Conservation (phyloP, 1,284 basidiomycete species). For the Rhodotorula sp. region DNA sequence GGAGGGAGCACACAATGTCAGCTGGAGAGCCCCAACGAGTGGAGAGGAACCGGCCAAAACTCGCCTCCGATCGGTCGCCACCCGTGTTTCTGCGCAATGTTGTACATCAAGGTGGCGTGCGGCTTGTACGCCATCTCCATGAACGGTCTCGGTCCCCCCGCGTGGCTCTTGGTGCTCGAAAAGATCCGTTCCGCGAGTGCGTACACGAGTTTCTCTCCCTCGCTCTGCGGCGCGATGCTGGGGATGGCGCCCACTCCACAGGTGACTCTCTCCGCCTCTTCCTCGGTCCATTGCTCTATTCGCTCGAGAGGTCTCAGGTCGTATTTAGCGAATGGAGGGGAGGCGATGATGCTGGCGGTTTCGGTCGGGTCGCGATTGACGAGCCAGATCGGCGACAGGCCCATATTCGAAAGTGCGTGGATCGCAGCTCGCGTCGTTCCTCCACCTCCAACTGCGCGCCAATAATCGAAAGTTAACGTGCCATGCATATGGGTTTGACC, state of each 20-base stretch:
- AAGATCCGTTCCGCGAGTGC: slow-evolving; percentile 44
- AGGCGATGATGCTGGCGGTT: slow-evolving; percentile 54
- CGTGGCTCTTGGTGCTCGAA: slow-evolving; percentile 18
- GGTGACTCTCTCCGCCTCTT: slow-evolving; percentile 8
- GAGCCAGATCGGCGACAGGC: slow-evolving; percentile 68
- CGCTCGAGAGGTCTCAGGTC: slow-evolving; percentile 24
- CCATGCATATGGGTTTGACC: too few relatives aligned
- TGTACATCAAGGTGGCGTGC: slow-evolving; percentile 43
- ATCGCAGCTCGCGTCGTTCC: slow-evolving; percentile 89
- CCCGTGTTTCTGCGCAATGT: slow-evolving; percentile 32
- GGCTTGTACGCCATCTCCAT: slow-evolving; percentile 50
- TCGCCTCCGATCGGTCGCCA: slow-evolving; percentile 43
- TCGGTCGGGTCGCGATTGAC: slow-evolving; percentile 76
- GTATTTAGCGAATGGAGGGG: slow-evolving; percentile 21
- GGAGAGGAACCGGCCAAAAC: not conserved
- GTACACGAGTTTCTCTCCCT: slow-evolving; percentile 48
- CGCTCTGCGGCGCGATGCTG: slow-evolving; percentile 43
- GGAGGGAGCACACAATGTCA: too few relatives aligned
- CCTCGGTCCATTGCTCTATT: slow-evolving; percentile 17
- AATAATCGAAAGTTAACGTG: too few relatives aligned
- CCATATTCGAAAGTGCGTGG: slow-evolving; percentile 74
- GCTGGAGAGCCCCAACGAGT: too few relatives aligned
- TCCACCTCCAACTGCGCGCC: slow-evolving; percentile 76
- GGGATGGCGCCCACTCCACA: slow-evolving; percentile 47
- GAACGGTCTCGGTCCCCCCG: not conserved